phyloP scores from a whole-genome alignment of 2,329 filamentous ascomycete species.

The Lasiodiplodia theobromae region DNA sequence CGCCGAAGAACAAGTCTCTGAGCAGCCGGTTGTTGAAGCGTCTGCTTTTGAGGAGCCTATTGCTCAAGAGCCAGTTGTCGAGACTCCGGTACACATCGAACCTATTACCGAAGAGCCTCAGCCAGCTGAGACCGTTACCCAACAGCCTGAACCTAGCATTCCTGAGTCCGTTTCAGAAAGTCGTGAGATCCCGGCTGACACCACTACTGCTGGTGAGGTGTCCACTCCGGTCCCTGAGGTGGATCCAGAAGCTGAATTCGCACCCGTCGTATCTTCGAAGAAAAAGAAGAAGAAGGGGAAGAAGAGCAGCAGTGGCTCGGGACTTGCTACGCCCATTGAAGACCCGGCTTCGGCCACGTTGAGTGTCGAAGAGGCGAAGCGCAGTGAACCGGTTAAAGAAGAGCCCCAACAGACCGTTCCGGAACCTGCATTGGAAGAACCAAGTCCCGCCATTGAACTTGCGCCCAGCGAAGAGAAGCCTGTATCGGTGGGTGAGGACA shows the following conservation, averaged over 20 bases:
- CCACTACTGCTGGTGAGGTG: neutral
- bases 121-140: neutral
- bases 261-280: neutral
- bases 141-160: neutral
- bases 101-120: neutral
- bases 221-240: neutral
- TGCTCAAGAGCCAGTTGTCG: neutral
- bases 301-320: conserved; percentile 31
- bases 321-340: neutral
- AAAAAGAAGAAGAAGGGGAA: conserved; percentile 35
- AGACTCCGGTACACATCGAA: neutral
- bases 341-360: neutral
- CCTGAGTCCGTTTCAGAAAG: neutral
- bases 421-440: neutral
- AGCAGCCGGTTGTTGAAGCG: neutral
- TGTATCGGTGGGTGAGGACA: neutral
- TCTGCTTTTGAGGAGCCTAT: neutral
- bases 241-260: neutral
- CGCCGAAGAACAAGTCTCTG: neutral
- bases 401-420: neutral
- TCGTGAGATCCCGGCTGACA: neutral
- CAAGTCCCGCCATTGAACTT: neutral
- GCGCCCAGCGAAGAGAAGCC: neutral
- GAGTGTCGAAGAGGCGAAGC: neutral
- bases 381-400: neutral